A percentile compares a stretch with the other conserved stretches of the same genome.
These are phyloP conservation scores for Eucalyptus sp. DNA, from an alignment of 345 rosid genomes.

Conservation along the genomic window DNA sequence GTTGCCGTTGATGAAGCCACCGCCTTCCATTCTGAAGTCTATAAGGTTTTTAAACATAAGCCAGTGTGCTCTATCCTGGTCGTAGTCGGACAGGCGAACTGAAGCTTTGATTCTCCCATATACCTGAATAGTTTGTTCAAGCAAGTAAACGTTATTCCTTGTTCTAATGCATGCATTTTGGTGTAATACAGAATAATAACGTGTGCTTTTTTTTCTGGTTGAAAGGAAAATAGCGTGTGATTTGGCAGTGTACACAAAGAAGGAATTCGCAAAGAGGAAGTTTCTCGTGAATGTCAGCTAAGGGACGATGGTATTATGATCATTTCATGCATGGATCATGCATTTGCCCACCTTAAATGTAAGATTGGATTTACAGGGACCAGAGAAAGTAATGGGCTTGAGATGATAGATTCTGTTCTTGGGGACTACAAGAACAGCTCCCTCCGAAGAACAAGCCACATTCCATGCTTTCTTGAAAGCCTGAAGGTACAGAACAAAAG, in stretches of 20 bases:
- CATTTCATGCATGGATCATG: background rate
- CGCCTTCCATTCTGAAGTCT: slow-evolving; percentile 60
- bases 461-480: slow-evolving; percentile 29
- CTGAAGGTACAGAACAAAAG: background rate
- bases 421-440: slow-evolving; percentile 37
- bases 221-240: background rate
- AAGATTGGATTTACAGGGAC: slow-evolving; percentile 62
- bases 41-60: slow-evolving; percentile 32
- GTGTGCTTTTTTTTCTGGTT: background rate
- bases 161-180: background rate
- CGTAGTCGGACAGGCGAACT: slow-evolving; percentile 30
- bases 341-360: slow-evolving; percentile 37
- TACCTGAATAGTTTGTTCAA: slow-evolving; percentile 16
- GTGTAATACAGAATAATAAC: background rate
- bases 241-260: background rate
- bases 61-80: slow-evolving; percentile 39
- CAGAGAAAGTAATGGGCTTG: slow-evolving; percentile 57
- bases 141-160: background rate
- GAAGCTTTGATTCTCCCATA: slow-evolving; percentile 68
- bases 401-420: slow-evolving; percentile 34
- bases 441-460: slow-evolving; percentile 37
- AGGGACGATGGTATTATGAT: background rate
- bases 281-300: background rate
- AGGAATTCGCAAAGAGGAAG: background rate
- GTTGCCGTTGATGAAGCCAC: slow-evolving; percentile 81